Evolutionary conservation across 2,329 filamentous ascomycete species (phyloP).

Genomic region (Monosporascus sp.): DNA sequence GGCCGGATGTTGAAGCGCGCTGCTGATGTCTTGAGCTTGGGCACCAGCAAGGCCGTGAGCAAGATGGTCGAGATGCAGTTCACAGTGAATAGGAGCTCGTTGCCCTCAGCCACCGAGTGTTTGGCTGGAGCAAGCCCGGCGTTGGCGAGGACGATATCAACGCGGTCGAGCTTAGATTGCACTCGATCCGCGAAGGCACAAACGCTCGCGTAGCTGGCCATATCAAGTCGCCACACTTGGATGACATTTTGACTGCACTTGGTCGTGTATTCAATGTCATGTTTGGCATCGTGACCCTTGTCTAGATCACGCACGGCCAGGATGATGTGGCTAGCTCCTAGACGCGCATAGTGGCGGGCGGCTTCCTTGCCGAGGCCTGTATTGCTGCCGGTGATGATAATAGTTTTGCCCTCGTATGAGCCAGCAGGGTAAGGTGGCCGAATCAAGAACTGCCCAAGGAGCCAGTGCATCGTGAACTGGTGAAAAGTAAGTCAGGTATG

Average conservation of each 20-base stretch:
- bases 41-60: slow-evolving; percentile 43
- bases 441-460: slow-evolving; percentile 7
- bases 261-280: slow-evolving; percentile 28
- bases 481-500: too few species aligned
- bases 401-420: slow-evolving; percentile 23
- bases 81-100: slow-evolving; percentile 44
- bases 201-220: slow-evolving; percentile 41
- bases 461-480: slow-evolving; percentile 5
- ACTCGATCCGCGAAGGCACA: slow-evolving; percentile 36
- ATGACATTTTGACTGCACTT: slow-evolving; percentile 21
- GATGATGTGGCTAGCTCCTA: slow-evolving; percentile 22
- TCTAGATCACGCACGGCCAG: slow-evolving; percentile 27
- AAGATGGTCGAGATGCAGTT: slow-evolving; percentile 51
- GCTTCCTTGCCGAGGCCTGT: slow-evolving; percentile 31
- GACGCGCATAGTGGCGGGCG: slow-evolving; percentile 21
- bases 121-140: slow-evolving; percentile 32
- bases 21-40: slow-evolving; percentile 41
- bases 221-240: slow-evolving; percentile 47
- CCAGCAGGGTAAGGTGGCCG: slow-evolving; percentile 16
- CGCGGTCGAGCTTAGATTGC: slow-evolving; percentile 29
- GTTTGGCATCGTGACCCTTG: slow-evolving; percentile 33
- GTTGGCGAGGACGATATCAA: slow-evolving; percentile 41
- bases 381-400: slow-evolving; percentile 31
- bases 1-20: slow-evolving; percentile 14
- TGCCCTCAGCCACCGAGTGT: slow-evolving; percentile 33